Base-by-base conservation (phyloP, 345 rosid genomes). In the Salix exigua region DNA sequence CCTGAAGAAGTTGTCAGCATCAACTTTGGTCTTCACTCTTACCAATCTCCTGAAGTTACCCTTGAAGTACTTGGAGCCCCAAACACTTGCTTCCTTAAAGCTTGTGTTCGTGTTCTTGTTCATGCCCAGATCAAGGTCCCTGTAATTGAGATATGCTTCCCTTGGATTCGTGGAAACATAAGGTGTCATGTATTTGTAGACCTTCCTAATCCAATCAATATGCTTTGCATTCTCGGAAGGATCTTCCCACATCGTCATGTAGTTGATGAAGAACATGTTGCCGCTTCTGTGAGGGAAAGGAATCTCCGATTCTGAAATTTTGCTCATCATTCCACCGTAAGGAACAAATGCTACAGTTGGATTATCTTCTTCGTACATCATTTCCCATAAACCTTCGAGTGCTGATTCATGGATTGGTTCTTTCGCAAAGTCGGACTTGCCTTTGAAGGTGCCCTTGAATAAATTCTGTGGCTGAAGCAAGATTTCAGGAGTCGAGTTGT, bases 91-190 rank as follows among this genome's bases (percentile, higher is more conserved):
- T 33, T 76, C 40, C 6, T 23, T 38, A 13, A 67, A 68, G 42
- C 30, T 68, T 37, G 72, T 18, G 53, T 21, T 68, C 4, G 21
- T 9, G 4, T 42, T 12, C 40, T 76, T 68, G 60, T 44, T 69
- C 53, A 60, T 76, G 6, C 79, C 79, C 40, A 76, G 7, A 68
- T 76, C 79, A 68, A 76, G 63, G 28, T 76, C 79, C 53, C 73
- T 76, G 38, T 68, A 76, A 40, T 76, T 76, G 28, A 68, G 64
- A 55, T 76, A 76, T 18, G 79, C 73, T 4, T 50, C 35, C 33
- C 79, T 76, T 40, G 79, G 79, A 17, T n/a, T 16, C 73, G 9
- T 40, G 23, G 73, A 68, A 40, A 68, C 79, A 44, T 68, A 76
- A 38, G 79, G 73, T 5, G 58, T 42, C 79, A 76, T 76, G 79